phyloP scores from a whole-genome alignment of 192 early-diverging fungal genomes.

The Coemansia sp. region DNA sequence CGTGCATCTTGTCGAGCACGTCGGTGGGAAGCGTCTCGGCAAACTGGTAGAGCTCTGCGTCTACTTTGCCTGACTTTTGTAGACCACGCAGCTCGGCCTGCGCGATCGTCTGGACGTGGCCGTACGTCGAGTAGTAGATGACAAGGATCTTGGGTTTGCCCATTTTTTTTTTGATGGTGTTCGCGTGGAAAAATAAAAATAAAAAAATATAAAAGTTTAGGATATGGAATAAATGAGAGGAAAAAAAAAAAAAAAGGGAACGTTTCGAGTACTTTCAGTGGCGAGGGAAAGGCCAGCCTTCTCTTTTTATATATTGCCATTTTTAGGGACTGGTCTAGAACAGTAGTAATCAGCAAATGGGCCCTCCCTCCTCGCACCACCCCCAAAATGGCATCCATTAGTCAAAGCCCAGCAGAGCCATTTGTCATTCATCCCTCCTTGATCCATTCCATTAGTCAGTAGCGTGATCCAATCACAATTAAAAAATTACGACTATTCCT shows the following conservation, averaged over 20 bases:
- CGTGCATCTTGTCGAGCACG: conserved; percentile 68
- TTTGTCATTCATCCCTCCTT: too few relatives aligned
- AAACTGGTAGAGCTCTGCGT: conserved; percentile 62
- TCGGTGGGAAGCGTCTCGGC: conserved; percentile 67
- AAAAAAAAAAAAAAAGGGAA: not conserved
- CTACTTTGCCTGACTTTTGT: conserved; percentile 47
- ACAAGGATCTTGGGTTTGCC: conserved; percentile 60
- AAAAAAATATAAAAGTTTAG: not conserved
- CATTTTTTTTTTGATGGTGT: not conserved
- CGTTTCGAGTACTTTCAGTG: too few relatives aligned
- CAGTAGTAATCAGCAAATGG: too few relatives aligned
- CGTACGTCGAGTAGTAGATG: conserved; percentile 70
- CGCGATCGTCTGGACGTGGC: conserved; percentile 74
- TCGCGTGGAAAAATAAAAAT: not conserved
- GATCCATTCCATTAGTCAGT: too few relatives aligned
- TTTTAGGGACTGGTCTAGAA: too few relatives aligned
- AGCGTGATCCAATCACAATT: not conserved
- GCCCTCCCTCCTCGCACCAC: too few relatives aligned
- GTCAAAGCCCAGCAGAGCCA: too few relatives aligned
- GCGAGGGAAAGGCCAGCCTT: too few relatives aligned
- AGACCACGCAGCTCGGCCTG: conserved; percentile 65
- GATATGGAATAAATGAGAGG: not conserved
- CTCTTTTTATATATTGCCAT: too few relatives aligned
- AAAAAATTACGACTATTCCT: conserved; percentile 18
- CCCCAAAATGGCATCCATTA: too few relatives aligned